Conservation (phyloP, 768 basidiomycete species). For the Myochromella boudieri region DNA sequence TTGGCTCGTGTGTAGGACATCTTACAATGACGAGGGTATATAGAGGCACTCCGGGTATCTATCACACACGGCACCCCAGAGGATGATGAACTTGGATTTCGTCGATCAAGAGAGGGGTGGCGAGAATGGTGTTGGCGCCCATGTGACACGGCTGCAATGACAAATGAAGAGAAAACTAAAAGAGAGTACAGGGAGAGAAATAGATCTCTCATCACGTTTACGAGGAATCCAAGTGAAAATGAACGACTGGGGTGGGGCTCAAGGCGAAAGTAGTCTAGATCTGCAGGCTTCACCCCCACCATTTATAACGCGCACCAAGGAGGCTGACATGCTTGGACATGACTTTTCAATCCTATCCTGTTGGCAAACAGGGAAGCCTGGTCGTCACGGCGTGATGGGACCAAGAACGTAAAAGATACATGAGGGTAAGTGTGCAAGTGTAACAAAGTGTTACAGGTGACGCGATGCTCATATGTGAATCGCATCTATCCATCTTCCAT, state of each 20-base stretch:
- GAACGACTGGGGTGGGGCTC: neutral
- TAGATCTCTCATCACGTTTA: slow-evolving; percentile 13
- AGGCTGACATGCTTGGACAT: too few species aligned
- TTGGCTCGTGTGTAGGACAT: slow-evolving; percentile 35
- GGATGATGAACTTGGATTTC: neutral
- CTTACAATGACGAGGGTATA: neutral
- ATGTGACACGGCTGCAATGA: slow-evolving; percentile 4
- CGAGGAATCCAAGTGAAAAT: neutral
- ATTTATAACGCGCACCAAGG: too few species aligned
- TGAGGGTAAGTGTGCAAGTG: too few species aligned
- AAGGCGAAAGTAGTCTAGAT: too few species aligned
- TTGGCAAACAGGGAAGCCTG: too few species aligned
- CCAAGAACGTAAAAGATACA: too few species aligned
- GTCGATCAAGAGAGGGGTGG: neutral
- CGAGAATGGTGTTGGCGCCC: slow-evolving; percentile 1
- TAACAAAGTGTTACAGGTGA: too few species aligned
- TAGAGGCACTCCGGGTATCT: neutral
- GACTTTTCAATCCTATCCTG: too few species aligned
- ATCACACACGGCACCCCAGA: neutral
- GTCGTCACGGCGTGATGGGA: too few species aligned
- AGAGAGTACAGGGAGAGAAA: slow-evolving; percentile 15
- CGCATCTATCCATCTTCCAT: too few species aligned
- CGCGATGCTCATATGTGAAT: too few species aligned
- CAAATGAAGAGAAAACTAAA: slow-evolving; percentile 11
- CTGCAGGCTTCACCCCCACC: too few species aligned